A percentile compares a stretch with the other conserved stretches of the same genome.
Conservation (phyloP, 768 basidiomycete species). For the Leccinum olivaceopallidum region DNA sequence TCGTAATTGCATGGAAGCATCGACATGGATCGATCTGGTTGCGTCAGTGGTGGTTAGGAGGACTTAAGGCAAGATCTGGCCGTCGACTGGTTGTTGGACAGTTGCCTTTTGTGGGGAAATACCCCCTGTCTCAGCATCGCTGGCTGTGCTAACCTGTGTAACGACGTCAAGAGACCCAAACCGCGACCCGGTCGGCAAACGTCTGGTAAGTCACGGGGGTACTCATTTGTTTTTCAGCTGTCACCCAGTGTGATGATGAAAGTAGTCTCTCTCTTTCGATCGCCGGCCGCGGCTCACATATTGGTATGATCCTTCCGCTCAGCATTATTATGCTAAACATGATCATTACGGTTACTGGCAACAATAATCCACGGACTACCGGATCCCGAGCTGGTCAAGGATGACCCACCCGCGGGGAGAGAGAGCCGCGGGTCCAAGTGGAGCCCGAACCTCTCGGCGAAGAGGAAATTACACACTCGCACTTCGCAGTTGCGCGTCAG, state of each 20-base stretch:
- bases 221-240: background rate
- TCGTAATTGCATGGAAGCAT: slow-evolving; percentile 10
- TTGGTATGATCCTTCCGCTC: slow-evolving; percentile 1
- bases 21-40: slow-evolving; percentile 7
- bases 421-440: background rate
- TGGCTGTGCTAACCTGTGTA: background rate
- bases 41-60: too few relatives aligned
- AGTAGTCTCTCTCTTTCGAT: background rate
- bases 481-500: background rate
- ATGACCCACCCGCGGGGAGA: background rate
- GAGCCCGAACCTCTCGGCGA: background rate
- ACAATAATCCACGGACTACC: background rate
- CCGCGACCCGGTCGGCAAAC: too few relatives aligned
- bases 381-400: background rate
- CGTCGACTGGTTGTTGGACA: too few relatives aligned
- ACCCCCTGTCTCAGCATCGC: slow-evolving; percentile 5
- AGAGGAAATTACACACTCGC: background rate
- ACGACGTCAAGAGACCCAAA: background rate
- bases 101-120: slow-evolving; percentile 7
- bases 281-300: background rate
- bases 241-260: background rate
- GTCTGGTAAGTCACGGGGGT: background rate
- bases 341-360: background rate
- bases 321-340: background rate
- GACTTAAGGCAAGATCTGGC: background rate